Conservation (phyloP, 2,329 filamentous ascomycete genomes). For the Hymenotorrendiella dingleyae region DNA sequence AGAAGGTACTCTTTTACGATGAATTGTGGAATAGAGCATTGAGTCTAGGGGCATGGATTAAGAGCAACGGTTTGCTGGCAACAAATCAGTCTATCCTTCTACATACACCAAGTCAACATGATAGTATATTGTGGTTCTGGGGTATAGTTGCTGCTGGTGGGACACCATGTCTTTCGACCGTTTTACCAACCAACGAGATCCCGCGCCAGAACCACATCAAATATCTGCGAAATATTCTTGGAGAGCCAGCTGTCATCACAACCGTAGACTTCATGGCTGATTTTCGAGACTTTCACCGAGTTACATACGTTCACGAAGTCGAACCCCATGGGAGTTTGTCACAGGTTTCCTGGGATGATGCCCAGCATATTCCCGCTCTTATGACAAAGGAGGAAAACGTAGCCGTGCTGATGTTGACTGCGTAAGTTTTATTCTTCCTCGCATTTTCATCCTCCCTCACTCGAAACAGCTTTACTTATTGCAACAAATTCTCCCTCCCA, state of each 20-base stretch:
- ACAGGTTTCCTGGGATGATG: background rate
- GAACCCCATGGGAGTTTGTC: no score
- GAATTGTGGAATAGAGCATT: no score
- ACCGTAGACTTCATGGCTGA: background rate
- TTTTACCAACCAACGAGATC: conserved; percentile 21
- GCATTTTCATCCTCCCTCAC: no score
- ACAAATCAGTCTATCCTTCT: conserved; percentile 15
- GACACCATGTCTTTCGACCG: conserved; percentile 33
- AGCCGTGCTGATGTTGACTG: conserved; percentile 42
- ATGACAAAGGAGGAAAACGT: no score
- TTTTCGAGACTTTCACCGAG: no score
- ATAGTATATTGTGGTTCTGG: conserved; percentile 38
- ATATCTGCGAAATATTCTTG: conserved; percentile 14
- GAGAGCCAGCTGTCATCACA: conserved; percentile 9
- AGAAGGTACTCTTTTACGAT: no score
- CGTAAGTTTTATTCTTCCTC: no score
- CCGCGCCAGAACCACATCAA: conserved; percentile 28
- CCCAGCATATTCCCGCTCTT: no score
- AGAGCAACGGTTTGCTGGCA: conserved; percentile 2
- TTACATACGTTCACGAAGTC: no score
- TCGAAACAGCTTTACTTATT: no score
- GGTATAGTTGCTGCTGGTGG: conserved; percentile 31
- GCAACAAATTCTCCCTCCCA: no score
- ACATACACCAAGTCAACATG: conserved; percentile 33
- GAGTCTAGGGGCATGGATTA: no score